Conservation (phyloP, 768 basidiomycete species). For the Astraeus odoratus region DNA sequence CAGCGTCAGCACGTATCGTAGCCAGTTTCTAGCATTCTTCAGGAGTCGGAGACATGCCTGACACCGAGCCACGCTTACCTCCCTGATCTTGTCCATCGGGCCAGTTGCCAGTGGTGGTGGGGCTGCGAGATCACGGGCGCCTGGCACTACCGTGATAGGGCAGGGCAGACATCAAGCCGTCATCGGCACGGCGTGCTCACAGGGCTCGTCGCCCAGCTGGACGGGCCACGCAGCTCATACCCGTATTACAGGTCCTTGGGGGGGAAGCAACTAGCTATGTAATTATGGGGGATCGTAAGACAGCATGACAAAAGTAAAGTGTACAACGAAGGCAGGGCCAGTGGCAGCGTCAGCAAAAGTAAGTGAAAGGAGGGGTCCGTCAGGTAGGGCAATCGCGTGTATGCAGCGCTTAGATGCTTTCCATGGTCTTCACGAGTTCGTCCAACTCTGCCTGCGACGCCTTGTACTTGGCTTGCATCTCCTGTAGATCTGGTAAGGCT, state of each 20-base stretch:
- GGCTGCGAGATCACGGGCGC: not conserved
- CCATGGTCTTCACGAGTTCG: slow-evolving; percentile 74
- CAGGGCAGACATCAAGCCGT: slow-evolving; percentile 6
- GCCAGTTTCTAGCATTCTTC: not conserved
- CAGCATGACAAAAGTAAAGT: too few relatives aligned
- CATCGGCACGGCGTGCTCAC: too few relatives aligned
- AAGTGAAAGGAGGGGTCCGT: not conserved
- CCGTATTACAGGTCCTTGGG: too few relatives aligned
- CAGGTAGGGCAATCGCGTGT: slow-evolving; percentile 4
- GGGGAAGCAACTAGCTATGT: too few relatives aligned
- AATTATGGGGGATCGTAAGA: too few relatives aligned
- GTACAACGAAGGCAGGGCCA: too few relatives aligned
- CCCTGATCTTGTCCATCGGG: not conserved
- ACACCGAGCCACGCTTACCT: not conserved
- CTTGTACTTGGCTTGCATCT: slow-evolving; percentile 62
- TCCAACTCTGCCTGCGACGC: slow-evolving; percentile 75
- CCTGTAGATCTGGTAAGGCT: slow-evolving; percentile 37
- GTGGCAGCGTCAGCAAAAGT: slow-evolving; percentile 3
- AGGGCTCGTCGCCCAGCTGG: too few relatives aligned
- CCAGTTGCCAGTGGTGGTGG: not conserved
- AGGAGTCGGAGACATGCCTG: not conserved
- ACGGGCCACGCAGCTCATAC: too few relatives aligned
- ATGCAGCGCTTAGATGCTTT: slow-evolving; percentile 42
- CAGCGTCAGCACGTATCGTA: not conserved
- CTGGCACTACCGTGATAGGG: not conserved